phyloP scores from a whole-genome alignment of 2,329 filamentous ascomycete genomes.

The Teratosphaeria destructans region DNA sequence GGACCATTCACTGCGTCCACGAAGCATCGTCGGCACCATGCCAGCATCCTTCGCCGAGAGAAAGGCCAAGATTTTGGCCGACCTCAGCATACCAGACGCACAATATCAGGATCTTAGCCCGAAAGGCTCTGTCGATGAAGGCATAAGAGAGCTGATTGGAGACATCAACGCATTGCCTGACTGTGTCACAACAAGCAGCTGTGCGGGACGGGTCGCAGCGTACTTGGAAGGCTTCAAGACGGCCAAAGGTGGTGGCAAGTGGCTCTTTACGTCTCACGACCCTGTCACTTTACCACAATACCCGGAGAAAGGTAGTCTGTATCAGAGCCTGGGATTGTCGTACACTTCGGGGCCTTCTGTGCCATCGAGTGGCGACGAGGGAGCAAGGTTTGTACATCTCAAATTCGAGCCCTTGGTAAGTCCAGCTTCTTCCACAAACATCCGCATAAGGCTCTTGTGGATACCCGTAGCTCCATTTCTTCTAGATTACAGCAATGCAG shows the following conservation, averaged over 20 bases:
- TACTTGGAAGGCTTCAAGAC: constrained; percentile 65
- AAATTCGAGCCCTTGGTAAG: constrained; percentile 93
- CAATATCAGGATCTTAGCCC: constrained; percentile 77
- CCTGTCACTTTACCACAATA: constrained; percentile 37
- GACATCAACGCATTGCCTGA: constrained; percentile 66
- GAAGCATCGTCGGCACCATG: constrained; percentile 1
- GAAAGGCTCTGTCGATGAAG: constrained; percentile 75
- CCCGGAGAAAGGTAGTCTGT: constrained; percentile 7
- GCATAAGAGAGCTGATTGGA: constrained; percentile 65
- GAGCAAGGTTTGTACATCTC: constrained; percentile 55
- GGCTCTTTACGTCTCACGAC: constrained; percentile 83
- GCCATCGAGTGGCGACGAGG: constrained; percentile 1
- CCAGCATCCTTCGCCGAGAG: constrained; percentile 34
- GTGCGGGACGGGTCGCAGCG: constrained; percentile 75
- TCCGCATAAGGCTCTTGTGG: not conserved
- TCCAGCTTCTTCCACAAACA: constrained; percentile 1
- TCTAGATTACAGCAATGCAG: not conserved
- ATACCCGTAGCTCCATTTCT: not conserved
- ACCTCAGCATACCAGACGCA: constrained; percentile 56
- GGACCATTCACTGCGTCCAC: not conserved
- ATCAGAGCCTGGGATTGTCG: constrained; percentile 10
- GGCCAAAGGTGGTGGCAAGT: constrained; percentile 75
- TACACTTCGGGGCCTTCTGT: not conserved
- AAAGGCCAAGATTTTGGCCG: constrained; percentile 63
- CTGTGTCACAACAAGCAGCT: constrained; percentile 86